Conservation (phyloP, 257 asterid genomes). For the Salvia miltiorrhiza region DNA sequence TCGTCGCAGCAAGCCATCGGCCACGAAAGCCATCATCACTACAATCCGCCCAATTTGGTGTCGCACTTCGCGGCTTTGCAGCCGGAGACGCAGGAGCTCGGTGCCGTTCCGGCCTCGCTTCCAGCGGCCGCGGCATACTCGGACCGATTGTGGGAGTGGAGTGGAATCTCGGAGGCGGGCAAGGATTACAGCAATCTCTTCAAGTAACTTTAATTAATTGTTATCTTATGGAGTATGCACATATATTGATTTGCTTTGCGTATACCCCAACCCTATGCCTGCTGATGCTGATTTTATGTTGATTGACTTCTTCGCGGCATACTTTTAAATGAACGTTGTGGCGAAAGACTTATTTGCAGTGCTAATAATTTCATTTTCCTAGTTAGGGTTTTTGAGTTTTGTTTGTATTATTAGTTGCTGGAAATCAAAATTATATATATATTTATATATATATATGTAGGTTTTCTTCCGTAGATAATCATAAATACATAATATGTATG, state of each 20-base stretch:
- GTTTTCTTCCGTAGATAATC: too few species aligned
- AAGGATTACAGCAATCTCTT: constrained; percentile 39
- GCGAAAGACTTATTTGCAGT: neutral
- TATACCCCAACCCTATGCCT: neutral
- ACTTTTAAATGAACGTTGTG: neutral
- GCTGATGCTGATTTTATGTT: constrained; percentile 12
- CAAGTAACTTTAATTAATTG: constrained; percentile 31
- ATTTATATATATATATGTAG: too few species aligned
- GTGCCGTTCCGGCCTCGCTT: constrained; percentile 31
- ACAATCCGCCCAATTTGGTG: constrained; percentile 30
- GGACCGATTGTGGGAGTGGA: constrained; percentile 92
- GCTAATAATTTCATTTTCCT: neutral
- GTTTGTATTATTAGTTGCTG: neutral
- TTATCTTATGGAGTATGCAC: constrained; percentile 14
- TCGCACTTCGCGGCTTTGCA: constrained; percentile 36
- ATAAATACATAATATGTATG: neutral
- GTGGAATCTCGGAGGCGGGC: constrained; percentile 33
- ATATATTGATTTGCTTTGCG: neutral
- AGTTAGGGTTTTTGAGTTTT: constrained; percentile 10
- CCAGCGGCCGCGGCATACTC: constrained; percentile 39
- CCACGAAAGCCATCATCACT: constrained; percentile 20
- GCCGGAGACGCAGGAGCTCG: constrained; percentile 25
- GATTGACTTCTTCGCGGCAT: neutral
- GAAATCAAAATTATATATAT: neutral
- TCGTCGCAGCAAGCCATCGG: constrained; percentile 26